Evolutionary conservation across 192 early-diverging fungal species (phyloP).

Genomic region (Coemansia erecta): DNA sequence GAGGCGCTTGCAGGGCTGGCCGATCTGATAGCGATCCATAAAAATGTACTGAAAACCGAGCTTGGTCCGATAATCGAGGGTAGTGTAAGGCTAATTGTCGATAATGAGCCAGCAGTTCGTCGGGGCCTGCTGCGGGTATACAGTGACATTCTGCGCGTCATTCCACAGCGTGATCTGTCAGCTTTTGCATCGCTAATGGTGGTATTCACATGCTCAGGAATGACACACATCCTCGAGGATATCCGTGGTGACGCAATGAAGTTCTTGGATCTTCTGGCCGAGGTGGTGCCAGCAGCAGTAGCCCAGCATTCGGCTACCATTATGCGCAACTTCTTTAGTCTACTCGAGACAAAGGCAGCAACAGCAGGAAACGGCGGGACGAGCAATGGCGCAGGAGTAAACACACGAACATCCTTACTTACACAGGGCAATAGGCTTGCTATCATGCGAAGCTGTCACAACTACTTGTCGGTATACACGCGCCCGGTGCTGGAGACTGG

Average conservation of each 20-base stretch:
- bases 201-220: slow-evolving; percentile 79
- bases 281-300: slow-evolving; percentile 61
- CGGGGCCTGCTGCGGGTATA: slow-evolving; percentile 53
- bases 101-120: slow-evolving; percentile 50
- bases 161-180: slow-evolving; percentile 59
- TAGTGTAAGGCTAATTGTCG: slow-evolving; percentile 46
- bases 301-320: slow-evolving; percentile 63
- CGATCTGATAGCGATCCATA: slow-evolving; percentile 49
- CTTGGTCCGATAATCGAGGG: slow-evolving; percentile 53
- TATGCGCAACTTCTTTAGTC: slow-evolving; percentile 45
- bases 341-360: slow-evolving; percentile 25
- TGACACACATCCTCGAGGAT: slow-evolving; percentile 88
- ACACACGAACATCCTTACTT: slow-evolving; percentile 33
- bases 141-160: slow-evolving; percentile 32
- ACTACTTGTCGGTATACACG: slow-evolving; percentile 34
- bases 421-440: slow-evolving; percentile 31
- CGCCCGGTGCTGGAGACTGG: slow-evolving; percentile 8
- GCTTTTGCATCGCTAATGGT: slow-evolving; percentile 79
- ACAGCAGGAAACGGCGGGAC: slow-evolving; percentile 18
- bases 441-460: slow-evolving; percentile 47
- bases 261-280: slow-evolving; percentile 73
- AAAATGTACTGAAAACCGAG: slow-evolving; percentile 28
- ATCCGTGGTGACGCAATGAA: slow-evolving; percentile 77
- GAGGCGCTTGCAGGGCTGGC: slow-evolving; percentile 53
- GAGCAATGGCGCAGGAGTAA: slow-evolving; percentile 12